These are phyloP conservation scores for Rhododendron ferrugineum DNA, from an alignment of 148 eudicot species.

Conservation along the genomic window DNA sequence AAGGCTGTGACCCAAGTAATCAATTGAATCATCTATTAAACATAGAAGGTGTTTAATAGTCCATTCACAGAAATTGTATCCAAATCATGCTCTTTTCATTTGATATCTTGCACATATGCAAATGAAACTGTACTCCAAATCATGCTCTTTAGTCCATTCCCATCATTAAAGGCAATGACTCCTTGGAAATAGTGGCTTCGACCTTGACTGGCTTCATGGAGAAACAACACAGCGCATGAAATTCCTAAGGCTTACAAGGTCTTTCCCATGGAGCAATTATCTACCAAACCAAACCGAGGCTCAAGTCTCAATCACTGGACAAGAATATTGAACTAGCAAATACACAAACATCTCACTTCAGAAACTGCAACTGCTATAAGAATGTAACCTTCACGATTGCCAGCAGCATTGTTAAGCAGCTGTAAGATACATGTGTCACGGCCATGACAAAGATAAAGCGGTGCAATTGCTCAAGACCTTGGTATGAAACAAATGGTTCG, in stretches of 20 bases:
- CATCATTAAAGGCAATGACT: background rate
- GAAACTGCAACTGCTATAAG: constrained; percentile 12
- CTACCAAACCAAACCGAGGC: background rate
- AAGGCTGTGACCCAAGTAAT: background rate
- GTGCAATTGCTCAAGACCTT: constrained; percentile 98
- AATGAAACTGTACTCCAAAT: background rate
- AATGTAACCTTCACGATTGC: constrained; percentile 83
- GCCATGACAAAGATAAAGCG: constrained; percentile 99
- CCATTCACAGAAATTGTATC: background rate
- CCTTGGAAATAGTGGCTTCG: background rate
- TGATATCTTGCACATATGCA: background rate
- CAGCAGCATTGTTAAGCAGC: constrained; percentile 97
- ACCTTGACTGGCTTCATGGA: background rate
- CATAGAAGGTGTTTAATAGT: background rate
- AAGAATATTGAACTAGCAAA: background rate
- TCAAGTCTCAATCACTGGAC: background rate
- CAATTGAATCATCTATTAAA: background rate
- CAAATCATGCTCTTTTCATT: background rate
- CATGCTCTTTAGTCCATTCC: background rate
- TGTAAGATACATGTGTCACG: constrained; percentile 89
- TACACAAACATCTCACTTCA: background rate
- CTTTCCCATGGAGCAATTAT: background rate
- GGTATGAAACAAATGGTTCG: constrained; percentile 90
- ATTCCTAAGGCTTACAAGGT: background rate
- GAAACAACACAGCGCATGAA: background rate